phyloP scores from a whole-genome alignment of 768 basidiomycete genomes.

The Hortiboletus flavorubellus region DNA sequence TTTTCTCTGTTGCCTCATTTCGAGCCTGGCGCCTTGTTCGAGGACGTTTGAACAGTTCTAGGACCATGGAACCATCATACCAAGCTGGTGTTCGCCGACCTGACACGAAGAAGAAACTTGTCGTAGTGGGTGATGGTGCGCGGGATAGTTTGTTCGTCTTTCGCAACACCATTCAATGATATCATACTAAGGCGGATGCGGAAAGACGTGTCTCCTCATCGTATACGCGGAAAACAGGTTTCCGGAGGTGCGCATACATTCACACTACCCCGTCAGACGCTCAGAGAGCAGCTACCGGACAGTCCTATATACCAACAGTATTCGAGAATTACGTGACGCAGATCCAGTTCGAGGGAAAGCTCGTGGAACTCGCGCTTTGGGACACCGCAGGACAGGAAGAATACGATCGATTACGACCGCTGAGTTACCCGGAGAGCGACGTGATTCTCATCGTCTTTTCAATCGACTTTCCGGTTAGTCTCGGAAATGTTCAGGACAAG shows the following conservation, averaged over 20 bases:
- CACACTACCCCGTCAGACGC: not conserved
- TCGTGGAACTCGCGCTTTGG: slow-evolving; percentile 96
- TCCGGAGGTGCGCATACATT: slow-evolving; percentile 68
- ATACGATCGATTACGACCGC: slow-evolving; percentile 83
- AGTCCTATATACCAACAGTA: slow-evolving; percentile 92
- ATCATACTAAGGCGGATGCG: slow-evolving; percentile 64
- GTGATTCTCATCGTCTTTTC: slow-evolving; percentile 95
- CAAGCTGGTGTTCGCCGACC: slow-evolving; percentile 48
- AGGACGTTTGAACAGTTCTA: not conserved
- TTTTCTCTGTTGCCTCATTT: not conserved
- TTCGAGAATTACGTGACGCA: slow-evolving; percentile 94
- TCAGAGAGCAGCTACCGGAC: slow-evolving; percentile 16
- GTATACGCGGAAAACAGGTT: slow-evolving; percentile 96
- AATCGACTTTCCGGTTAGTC: slow-evolving; percentile 86
- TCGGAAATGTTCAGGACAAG: slow-evolving; percentile 90
- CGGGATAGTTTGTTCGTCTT: slow-evolving; percentile 29
- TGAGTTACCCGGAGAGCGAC: slow-evolving; percentile 86
- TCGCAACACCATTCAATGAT: slow-evolving; percentile 25
- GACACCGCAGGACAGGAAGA: slow-evolving; percentile 98
- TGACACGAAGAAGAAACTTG: slow-evolving; percentile 82
- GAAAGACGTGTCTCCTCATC: slow-evolving; percentile 94
- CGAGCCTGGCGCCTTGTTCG: not conserved
- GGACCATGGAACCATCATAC: slow-evolving; percentile 25
- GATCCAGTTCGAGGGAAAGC: slow-evolving; percentile 80
- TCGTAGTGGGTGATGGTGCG: slow-evolving; percentile 85